Conservation (phyloP, 179 eudicot species). For the Heliamphora pulchella region DNA sequence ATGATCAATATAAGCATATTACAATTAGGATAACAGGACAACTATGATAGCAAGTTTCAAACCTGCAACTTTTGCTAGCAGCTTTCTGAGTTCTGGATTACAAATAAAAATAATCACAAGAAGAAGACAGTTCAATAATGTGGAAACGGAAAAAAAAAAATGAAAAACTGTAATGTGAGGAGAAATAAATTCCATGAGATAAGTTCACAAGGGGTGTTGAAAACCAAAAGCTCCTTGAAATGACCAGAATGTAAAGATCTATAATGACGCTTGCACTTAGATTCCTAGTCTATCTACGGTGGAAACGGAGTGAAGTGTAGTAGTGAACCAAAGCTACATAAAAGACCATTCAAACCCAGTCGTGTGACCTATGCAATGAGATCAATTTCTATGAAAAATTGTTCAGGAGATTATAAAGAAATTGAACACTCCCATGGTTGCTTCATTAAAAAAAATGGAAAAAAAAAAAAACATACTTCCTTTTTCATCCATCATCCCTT, state of each 20-base stretch:
- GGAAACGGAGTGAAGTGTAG: neutral
- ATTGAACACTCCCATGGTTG: too few relatives aligned
- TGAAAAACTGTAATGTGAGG: neutral
- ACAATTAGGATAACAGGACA: neutral
- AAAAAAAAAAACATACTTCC: neutral
- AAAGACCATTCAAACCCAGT: neutral
- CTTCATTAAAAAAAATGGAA: too few relatives aligned
- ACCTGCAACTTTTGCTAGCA: neutral
- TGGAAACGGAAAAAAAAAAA: neutral
- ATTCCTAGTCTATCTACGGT: neutral
- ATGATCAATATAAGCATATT: neutral
- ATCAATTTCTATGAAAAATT: too few relatives aligned
- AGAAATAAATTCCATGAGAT: neutral
- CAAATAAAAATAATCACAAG: neutral
- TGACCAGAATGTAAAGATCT: neutral
- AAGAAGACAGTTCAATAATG: neutral
- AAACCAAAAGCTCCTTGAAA: neutral
- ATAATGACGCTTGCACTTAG: neutral
- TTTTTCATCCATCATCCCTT: neutral
- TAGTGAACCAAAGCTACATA: neutral
- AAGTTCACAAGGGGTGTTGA: neutral
- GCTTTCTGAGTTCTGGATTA: neutral
- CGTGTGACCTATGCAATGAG: neutral
- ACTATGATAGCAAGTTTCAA: neutral
- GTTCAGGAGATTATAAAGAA: too few relatives aligned